Evolutionary conservation across 1,139 yeast genomes (phyloP).

Genomic region (Candida dubliniensis): DNA sequence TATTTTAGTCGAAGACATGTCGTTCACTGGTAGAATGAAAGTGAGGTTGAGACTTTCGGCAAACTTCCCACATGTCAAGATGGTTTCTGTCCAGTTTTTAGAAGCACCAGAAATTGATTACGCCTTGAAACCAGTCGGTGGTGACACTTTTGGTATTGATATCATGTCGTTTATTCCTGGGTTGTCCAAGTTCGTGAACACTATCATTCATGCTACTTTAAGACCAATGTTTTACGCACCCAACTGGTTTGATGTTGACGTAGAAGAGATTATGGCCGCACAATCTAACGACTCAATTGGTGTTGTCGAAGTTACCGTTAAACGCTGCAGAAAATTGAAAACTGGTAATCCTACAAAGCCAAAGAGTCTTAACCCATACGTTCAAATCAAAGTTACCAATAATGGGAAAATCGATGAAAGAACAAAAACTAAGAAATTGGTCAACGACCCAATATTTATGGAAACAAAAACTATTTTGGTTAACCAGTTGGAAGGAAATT

Average conservation of each 20-base stretch:
- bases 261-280: conserved; percentile 66
- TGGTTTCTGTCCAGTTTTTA: conserved; percentile 67
- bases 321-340: conserved; percentile 52
- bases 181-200: conserved; percentile 68
- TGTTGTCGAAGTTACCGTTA: conserved; percentile 61
- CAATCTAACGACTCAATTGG: conserved; percentile 68
- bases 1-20: conserved; percentile 74
- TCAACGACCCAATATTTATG: conserved; percentile 61
- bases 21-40: conserved; percentile 70
- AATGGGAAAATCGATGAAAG: conserved; percentile 45
- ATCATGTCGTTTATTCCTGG: conserved; percentile 84
- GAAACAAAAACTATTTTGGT: conserved; percentile 64
- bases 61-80: conserved; percentile 71
- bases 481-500: conserved; percentile 55
- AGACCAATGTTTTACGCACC: conserved; percentile 85
- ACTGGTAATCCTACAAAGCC: conserved; percentile 39
- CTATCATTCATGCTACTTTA: conserved; percentile 64
- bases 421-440: conserved; percentile 57
- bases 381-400: conserved; percentile 47
- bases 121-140: conserved; percentile 83
- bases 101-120: conserved; percentile 79
- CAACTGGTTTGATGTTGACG: conserved; percentile 70
- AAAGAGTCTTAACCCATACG: conserved; percentile 59
- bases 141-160: conserved; percentile 80
- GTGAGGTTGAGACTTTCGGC: conserved; percentile 60